Base-by-base conservation (phyloP, 257 asterid species). In the Lycium barbarum region DNA sequence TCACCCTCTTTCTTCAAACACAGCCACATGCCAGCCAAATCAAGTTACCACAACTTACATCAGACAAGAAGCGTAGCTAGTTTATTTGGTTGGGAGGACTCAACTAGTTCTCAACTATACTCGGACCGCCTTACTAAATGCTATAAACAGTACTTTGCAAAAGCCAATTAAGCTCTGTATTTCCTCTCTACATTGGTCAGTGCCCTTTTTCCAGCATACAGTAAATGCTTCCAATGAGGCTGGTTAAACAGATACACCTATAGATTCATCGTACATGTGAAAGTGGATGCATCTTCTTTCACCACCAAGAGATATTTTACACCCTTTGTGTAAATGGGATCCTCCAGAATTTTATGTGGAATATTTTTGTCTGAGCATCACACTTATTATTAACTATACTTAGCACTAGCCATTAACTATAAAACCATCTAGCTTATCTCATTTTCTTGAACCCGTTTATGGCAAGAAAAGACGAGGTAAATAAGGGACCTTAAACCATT, bases 21-120 rank as follows among this genome's bases (percentile, higher is more conserved):
- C 2, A 38, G 76, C 51, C 8, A 38, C 78, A 70, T 8, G 14
- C 53, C 76, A 70, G 33, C 8, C 38, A 74, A 74, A 49, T 12
- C 40, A 74, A 3, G 38, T 49, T 49, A 74, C 13, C 81, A 49
- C 62, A 74, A 74, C 61, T 53, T 3, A n/a, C 62, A 74, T 49
- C 11, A 74, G 22, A 49, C 20, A 22, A 74, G 59, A 20, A 73
- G 49, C 14, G 13, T 6, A 73, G 13, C 49, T 53, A 53, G 62
- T 49, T 22, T 49, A 49, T 74, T 74, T 49, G 38, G 62, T 49
- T 74, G 62, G 62, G 81, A 49, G 43, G 45, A 74, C 61, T 49
- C 43, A 14, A 47, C 81, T 22, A 47, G 18, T 74, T 74, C 81
- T 74, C 20, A 49, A 74, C 12, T 12, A 74, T 49, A 49, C 45